Evolutionary conservation across 2,329 filamentous ascomycete genomes (phyloP).

Genomic region (Claviceps pazoutovae): DNA sequence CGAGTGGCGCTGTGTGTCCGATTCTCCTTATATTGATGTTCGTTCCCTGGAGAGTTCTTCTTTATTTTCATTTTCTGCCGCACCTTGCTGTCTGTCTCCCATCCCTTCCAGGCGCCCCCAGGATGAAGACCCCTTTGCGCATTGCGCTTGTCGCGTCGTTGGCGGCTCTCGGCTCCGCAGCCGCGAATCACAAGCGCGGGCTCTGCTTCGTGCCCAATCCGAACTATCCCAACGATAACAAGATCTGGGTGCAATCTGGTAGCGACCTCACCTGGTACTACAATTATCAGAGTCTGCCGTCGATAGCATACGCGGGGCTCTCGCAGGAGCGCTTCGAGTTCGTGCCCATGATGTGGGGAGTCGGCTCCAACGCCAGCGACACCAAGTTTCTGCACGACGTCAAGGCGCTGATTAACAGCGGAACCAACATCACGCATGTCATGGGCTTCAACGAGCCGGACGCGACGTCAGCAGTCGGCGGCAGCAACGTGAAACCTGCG

Average conservation of each 20-base stretch:
- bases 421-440: conserved; percentile 49
- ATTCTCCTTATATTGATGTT: not conserved
- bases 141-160: conserved; percentile 9
- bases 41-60: too few relatives aligned
- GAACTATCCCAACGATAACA: conserved; percentile 44
- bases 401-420: conserved; percentile 33
- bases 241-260: conserved; percentile 43
- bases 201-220: conserved; percentile 52
- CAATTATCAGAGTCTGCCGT: conserved; percentile 53
- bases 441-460: conserved; percentile 76
- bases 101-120: not conserved
- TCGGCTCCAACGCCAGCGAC: conserved; percentile 31
- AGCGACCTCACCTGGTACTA: conserved; percentile 71
- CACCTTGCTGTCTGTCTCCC: not conserved
- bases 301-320: conserved; percentile 32
- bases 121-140: not conserved
- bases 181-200: conserved; percentile 46
- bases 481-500: conserved; percentile 45
- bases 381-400: conserved; percentile 49
- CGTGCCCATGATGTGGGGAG: conserved; percentile 70
- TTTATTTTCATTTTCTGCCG: not conserved
- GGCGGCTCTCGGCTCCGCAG: conserved; percentile 13
- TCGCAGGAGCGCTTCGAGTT: conserved; percentile 51
- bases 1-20: not conserved
- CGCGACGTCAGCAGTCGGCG: conserved; percentile 38